Base-by-base conservation (phyloP, 2,329 filamentous ascomycete genomes). In the Zymoseptoria ardabiliae region DNA sequence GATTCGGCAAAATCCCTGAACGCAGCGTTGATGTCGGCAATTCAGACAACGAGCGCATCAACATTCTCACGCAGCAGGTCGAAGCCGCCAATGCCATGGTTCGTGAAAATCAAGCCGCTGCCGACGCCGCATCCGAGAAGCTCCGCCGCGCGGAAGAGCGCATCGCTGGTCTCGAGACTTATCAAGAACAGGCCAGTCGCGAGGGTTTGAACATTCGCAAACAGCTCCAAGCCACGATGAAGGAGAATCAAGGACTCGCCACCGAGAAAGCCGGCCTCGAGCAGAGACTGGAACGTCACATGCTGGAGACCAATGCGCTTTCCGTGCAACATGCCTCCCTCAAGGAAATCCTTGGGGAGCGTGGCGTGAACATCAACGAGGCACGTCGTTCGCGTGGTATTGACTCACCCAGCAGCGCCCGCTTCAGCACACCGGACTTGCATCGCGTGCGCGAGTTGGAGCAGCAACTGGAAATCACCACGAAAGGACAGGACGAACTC, bases 131-230 rank as follows among this genome's bases (percentile, higher is more conserved):
- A 2, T 88, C 91, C 0, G 91, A 97, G 70, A 95, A 92, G 72
- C 81, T 99, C 56, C 88, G 94, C 56, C 88, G 88, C 60, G 94
- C 94, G 3, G 95, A 99, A 75, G 95, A 97, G 77, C 87, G 94
- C 50, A 97, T 99, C 72, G 95, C 94, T 4, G 94, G 94, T 6
- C 82, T 99, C 3, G 94, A 99, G 74, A 90, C 91, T 25, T 97
- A 97, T 73, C 94, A 99, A 75, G 94, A 99, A 72, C 94, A 99
- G 75, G 89, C 92, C 3, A 97, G 92, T 74, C 85, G 94, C 51
- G 95, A 99, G 74, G 91, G 91, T 54, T 85, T 99, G 57, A 85
- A 87, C 41, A 91, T 97, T 65, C 86, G 94, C 57, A 87, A 94
- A 71, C 93, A 97, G 71, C 82, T 99, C 56, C 94, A 97, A 72